These are phyloP conservation scores for Seiridium cupressi DNA, from an alignment of 2,329 filamentous ascomycete genomes.

Conservation along the genomic window DNA sequence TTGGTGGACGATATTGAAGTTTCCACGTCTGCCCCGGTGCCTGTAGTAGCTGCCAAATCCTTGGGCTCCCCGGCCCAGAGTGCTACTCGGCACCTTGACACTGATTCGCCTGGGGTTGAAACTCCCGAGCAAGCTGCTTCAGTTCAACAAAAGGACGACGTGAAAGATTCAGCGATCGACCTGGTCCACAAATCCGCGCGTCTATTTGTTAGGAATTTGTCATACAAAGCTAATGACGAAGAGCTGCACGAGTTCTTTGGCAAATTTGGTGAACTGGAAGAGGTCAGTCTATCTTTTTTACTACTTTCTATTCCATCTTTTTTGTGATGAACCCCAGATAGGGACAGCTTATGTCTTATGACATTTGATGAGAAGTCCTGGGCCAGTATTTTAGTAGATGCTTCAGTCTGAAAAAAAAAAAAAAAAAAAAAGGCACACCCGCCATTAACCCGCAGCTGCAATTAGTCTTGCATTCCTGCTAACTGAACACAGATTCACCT, in stretches of 20 bases:
- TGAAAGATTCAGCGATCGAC: constrained; percentile 46
- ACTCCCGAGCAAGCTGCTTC: neutral
- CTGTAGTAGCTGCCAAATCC: neutral
- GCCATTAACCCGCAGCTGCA: constrained; percentile 20
- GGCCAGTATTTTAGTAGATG: constrained; percentile 99
- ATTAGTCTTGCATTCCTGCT: constrained; percentile 32
- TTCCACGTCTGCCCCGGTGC: neutral
- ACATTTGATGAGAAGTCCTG: constrained; percentile 86
- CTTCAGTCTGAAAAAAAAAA: constrained; percentile 75
- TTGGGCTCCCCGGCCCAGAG: neutral
- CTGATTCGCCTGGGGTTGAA: neutral
- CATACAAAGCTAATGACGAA: constrained; percentile 75
- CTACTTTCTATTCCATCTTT: constrained; percentile 41
- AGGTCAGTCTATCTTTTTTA: constrained; percentile 63
- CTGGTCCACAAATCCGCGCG: constrained; percentile 71
- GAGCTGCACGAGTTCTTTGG: constrained; percentile 73
- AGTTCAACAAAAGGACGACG: constrained; percentile 22
- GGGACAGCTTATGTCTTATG: constrained; percentile 94
- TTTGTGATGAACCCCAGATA: constrained; percentile 98
- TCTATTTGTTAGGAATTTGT: constrained; percentile 85
- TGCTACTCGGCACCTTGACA: neutral
- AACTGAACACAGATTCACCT: constrained; percentile 68
- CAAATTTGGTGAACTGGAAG: constrained; percentile 73
- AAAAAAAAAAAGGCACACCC: constrained; percentile 8
- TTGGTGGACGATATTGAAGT: constrained; percentile 72